phyloP scores from a whole-genome alignment of 768 basidiomycete genomes.

The Suillus tomentosus region DNA sequence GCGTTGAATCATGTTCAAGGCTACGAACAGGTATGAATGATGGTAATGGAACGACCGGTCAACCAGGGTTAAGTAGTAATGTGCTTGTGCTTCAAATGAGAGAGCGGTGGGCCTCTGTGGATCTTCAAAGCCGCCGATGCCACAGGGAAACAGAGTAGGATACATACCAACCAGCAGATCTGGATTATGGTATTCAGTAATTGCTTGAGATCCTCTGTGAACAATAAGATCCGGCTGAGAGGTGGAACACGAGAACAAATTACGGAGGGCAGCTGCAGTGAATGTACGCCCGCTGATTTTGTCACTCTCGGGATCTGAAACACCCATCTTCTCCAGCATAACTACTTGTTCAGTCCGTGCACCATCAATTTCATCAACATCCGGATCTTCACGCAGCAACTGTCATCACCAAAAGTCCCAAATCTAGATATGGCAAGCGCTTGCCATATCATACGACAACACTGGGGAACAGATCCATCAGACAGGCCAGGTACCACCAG shows the following conservation, averaged over 20 bases:
- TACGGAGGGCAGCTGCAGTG: conserved; percentile 28
- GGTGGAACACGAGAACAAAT: conserved; percentile 13
- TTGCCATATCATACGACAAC: neutral
- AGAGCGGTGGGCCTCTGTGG: conserved; percentile 10
- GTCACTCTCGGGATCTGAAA: conserved; percentile 31
- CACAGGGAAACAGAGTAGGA: conserved; percentile 35
- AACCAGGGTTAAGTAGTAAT: conserved; percentile 22
- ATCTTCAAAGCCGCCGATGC: conserved; percentile 35
- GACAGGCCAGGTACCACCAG: neutral
- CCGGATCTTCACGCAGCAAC: too few relatives aligned
- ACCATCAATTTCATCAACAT: neutral
- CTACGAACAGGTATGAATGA: conserved; percentile 29
- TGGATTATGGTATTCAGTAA: conserved; percentile 36
- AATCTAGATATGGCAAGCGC: conserved; percentile 1
- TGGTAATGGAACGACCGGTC: conserved; percentile 28
- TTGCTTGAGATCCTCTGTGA: conserved; percentile 19
- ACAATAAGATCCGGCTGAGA: conserved; percentile 27
- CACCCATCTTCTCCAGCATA: conserved; percentile 33
- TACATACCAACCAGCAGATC: conserved; percentile 32
- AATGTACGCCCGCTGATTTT: conserved; percentile 25
- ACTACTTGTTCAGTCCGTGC: neutral
- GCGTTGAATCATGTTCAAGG: conserved; percentile 28
- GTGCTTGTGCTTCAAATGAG: conserved; percentile 25
- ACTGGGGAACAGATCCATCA: neutral
- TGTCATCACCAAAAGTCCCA: neutral